Percentiles rank a stretch among this genome's conserved stretches.
These are phyloP conservation scores for Aureobasidium sp. DNA, from an alignment of 2,329 filamentous ascomycete species.

Conservation along the genomic window DNA sequence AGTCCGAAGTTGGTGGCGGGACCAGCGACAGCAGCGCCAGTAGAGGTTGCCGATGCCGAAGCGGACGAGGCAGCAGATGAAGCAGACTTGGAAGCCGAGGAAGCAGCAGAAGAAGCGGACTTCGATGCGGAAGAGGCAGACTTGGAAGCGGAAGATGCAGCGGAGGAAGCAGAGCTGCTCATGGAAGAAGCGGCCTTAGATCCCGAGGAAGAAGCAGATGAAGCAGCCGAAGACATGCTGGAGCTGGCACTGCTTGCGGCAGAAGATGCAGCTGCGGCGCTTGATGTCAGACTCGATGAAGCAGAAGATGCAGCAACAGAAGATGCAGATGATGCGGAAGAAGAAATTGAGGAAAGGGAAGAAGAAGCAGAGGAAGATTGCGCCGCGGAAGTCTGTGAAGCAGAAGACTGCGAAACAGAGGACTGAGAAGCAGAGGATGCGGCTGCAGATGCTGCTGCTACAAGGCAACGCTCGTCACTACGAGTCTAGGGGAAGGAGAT, in stretches of 20 bases:
- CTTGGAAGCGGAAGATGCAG: background rate
- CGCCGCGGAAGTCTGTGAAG: background rate
- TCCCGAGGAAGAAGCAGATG: conserved; percentile 1
- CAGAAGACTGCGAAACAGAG: conserved; percentile 11
- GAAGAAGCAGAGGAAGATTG: conserved; percentile 1
- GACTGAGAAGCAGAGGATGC: background rate
- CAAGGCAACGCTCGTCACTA: background rate
- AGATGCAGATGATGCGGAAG: background rate
- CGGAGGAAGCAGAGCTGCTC: background rate
- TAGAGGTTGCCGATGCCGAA: background rate
- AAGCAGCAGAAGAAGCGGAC: background rate
- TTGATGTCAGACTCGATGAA: conserved; percentile 13
- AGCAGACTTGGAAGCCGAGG: conserved; percentile 3
- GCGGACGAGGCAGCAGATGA: conserved; percentile 1
- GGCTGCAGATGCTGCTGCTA: background rate
- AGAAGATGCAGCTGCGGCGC: background rate
- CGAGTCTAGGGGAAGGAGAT: background rate
- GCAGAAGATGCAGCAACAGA: background rate
- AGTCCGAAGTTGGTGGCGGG: conserved; percentile 2
- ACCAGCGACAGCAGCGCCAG: conserved; percentile 8
- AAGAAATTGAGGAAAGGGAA: background rate
- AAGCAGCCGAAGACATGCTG: background rate
- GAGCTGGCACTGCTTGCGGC: conserved; percentile 9
- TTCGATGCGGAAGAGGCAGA: background rate
- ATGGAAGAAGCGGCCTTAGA: background rate